A percentile compares a stretch with the other conserved stretches of the same genome.
These are phyloP conservation scores for Craspedostauros australis DNA, from an alignment of 108 stramenopile genomes.

Conservation along the genomic window DNA sequence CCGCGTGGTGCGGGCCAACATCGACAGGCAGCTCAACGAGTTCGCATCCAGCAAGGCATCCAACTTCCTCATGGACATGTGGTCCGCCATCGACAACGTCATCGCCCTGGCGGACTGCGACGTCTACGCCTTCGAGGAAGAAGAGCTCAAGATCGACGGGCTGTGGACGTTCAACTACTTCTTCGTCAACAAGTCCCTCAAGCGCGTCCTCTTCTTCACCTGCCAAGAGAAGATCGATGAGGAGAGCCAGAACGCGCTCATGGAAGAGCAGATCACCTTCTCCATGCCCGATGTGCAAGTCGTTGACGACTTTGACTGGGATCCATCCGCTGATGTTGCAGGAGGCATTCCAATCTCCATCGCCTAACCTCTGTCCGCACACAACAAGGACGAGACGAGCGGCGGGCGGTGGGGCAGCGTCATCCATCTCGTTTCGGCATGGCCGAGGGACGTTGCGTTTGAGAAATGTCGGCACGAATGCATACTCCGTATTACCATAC, in stretches of 20 bases:
- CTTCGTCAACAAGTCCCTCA: constrained; percentile 85
- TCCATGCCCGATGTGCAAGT: constrained; percentile 4
- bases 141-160: constrained; percentile 24
- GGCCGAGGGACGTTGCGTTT: too few species aligned
- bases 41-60: constrained; percentile 28
- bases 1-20: constrained; percentile 48
- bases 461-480: too few species aligned
- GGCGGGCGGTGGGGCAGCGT: too few species aligned
- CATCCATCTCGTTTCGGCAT: too few species aligned
- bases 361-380: too few species aligned
- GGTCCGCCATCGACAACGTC: constrained; percentile 64
- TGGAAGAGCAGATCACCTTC: constrained; percentile 21
- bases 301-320: constrained; percentile 45
- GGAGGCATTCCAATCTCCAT: constrained; percentile 30
- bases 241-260: constrained; percentile 19
- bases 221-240: constrained; percentile 73
- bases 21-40: constrained; percentile 60
- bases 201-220: constrained; percentile 84
- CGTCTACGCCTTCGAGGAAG: constrained; percentile 77
- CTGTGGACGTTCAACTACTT: constrained; percentile 94
- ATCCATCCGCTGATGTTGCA: constrained; percentile 32
- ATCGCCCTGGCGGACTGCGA: constrained; percentile 73
- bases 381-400: too few species aligned
- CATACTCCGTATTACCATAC: too few species aligned
- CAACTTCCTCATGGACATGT: constrained; percentile 55